Evolutionary conservation across 2,329 filamentous ascomycete genomes (phyloP).

Genomic region (Colletotrichum horii): DNA sequence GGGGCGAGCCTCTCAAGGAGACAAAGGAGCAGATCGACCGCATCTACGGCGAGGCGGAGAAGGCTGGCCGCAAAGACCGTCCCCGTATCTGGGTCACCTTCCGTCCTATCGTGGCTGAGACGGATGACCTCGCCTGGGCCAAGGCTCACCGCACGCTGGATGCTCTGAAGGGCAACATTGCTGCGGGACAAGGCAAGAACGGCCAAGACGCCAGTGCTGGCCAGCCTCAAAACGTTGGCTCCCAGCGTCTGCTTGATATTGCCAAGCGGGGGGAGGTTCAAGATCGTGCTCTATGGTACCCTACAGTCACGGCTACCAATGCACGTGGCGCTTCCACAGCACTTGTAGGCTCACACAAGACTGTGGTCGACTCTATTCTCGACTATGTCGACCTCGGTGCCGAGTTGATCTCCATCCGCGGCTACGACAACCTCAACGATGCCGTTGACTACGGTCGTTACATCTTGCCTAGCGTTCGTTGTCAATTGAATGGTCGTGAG

Average conservation of each 20-base stretch:
- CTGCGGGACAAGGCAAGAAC: slow-evolving; percentile 35
- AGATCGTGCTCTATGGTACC: slow-evolving; percentile 67
- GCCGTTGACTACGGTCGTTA: slow-evolving; percentile 64
- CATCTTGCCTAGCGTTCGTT: slow-evolving; percentile 55
- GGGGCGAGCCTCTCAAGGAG: slow-evolving; percentile 68
- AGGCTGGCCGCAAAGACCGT: slow-evolving; percentile 58
- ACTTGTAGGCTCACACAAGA: slow-evolving; percentile 59
- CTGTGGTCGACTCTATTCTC: slow-evolving; percentile 57
- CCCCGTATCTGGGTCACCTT: slow-evolving; percentile 70
- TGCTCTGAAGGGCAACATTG: slow-evolving; percentile 48
- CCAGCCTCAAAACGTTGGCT: slow-evolving; percentile 62
- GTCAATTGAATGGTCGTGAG: slow-evolving; percentile 32
- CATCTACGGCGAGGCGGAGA: slow-evolving; percentile 63
- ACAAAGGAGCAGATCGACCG: slow-evolving; percentile 67
- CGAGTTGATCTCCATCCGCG: slow-evolving; percentile 64
- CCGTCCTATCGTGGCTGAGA: slow-evolving; percentile 65
- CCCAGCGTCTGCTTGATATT: slow-evolving; percentile 63
- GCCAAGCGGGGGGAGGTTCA: slow-evolving; percentile 61
- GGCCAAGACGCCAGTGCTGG: slow-evolving; percentile 28
- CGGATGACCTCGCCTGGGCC: slow-evolving; percentile 65
- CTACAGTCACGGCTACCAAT: slow-evolving; percentile 65
- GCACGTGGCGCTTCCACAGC: slow-evolving; percentile 65
- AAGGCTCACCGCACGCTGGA: slow-evolving; percentile 64
- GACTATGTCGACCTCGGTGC: slow-evolving; percentile 63
- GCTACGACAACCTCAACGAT: slow-evolving; percentile 66